Conservation (phyloP, 352 stramenopile genomes). For the Peronosclerospora sorghi region DNA sequence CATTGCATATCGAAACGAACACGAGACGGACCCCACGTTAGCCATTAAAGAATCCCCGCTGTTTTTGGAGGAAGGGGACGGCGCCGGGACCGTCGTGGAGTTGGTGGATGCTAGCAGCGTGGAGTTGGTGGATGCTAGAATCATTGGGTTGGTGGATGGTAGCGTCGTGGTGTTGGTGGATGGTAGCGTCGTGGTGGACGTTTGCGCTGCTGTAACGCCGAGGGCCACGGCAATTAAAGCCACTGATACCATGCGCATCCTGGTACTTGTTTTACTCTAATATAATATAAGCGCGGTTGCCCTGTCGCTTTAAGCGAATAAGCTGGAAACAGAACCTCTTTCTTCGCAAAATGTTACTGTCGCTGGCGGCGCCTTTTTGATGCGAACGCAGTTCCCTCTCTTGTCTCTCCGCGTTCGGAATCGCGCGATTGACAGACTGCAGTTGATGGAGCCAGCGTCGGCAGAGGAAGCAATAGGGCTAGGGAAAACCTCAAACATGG, state of each 20-base stretch:
- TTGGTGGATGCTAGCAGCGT: too few species aligned
- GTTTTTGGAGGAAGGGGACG: slow-evolving; percentile 32
- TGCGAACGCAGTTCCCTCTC: slow-evolving; percentile 5
- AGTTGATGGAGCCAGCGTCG: slow-evolving; percentile 14
- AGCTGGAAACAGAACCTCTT: neutral
- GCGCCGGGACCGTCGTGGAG: neutral
- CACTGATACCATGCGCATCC: slow-evolving; percentile 13
- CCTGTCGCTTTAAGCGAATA: slow-evolving; percentile 14
- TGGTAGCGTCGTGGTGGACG: slow-evolving; percentile 18
- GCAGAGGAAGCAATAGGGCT: slow-evolving; percentile 15
- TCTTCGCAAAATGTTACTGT: neutral
- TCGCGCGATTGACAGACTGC: slow-evolving; percentile 18
- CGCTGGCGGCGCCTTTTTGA: slow-evolving; percentile 3
- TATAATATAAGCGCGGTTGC: neutral
- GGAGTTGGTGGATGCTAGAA: neutral
- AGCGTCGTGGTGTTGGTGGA: neutral
- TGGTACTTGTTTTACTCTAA: neutral
- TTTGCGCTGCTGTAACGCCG: slow-evolving; percentile 19
- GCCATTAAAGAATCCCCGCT: slow-evolving; percentile 5
- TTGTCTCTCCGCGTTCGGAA: slow-evolving; percentile 1
- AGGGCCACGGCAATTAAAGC: slow-evolving; percentile 8
- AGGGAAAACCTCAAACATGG: slow-evolving; percentile 8
- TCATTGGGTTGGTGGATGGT: too few species aligned
- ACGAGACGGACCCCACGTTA: slow-evolving; percentile 21
- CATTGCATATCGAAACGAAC: slow-evolving; percentile 45